A percentile compares a stretch with the other conserved stretches of the same genome.
phyloP scores from a whole-genome alignment of 495 filamentous ascomycete species.

The Penicillium goetzii region DNA sequence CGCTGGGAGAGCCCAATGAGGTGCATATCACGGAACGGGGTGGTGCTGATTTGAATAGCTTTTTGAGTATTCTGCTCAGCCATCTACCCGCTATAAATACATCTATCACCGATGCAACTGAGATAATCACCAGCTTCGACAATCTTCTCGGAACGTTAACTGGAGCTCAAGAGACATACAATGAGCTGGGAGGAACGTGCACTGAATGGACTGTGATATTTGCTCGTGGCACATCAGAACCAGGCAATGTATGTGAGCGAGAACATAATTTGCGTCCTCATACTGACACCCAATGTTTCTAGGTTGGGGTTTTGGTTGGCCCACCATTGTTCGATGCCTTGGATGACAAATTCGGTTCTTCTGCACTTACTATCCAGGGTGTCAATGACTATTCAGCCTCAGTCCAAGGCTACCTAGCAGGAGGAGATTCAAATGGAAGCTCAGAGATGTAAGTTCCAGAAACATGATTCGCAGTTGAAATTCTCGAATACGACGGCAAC shows the following conservation, averaged over 20 bases:
- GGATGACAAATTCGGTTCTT: constrained; percentile 22
- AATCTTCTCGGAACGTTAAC: constrained; percentile 5
- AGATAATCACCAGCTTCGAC: background rate
- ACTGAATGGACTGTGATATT: constrained; percentile 46
- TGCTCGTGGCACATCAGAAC: constrained; percentile 45
- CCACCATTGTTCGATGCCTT: constrained; percentile 5
- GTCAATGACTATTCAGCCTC: constrained; percentile 42
- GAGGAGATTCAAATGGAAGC: constrained; percentile 32
- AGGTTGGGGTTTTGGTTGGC: constrained; percentile 3
- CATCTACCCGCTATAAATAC: background rate
- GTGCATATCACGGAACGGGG: background rate
- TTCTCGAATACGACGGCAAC: background rate
- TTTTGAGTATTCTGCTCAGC: background rate
- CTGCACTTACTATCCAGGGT: constrained; percentile 43
- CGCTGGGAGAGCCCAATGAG: background rate
- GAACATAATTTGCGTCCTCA: background rate
- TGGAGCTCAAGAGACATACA: constrained; percentile 29
- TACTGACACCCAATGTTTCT: background rate
- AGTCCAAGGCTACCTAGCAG: constrained; percentile 40
- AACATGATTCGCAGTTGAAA: background rate
- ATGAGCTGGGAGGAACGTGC: constrained; percentile 38
- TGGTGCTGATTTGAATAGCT: background rate
- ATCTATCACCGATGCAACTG: background rate
- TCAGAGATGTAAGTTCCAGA: background rate
- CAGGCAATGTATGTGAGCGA: constrained; percentile 35